These are phyloP conservation scores for Fusarium acutatum DNA, from an alignment of 2,329 filamentous ascomycete species.

Conservation along the genomic window DNA sequence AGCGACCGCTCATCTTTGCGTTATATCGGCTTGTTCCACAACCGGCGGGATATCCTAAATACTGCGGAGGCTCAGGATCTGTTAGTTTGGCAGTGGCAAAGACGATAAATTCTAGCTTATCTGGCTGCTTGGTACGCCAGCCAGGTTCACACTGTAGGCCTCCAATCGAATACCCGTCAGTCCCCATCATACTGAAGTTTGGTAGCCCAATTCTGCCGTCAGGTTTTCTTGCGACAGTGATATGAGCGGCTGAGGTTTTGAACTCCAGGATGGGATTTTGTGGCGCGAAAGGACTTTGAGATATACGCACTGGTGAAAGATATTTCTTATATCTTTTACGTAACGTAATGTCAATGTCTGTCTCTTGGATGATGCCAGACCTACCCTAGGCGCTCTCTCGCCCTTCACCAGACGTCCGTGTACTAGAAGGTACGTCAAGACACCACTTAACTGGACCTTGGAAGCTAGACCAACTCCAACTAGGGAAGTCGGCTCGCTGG, in stretches of 20 bases:
- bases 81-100: neutral
- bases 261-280: neutral
- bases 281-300: accelerated
- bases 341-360: neutral
- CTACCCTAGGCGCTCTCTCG: neutral
- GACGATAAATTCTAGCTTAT: neutral
- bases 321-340: neutral
- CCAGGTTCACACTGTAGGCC: neutral
- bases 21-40: neutral
- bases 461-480: neutral
- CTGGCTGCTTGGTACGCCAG: neutral
- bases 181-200: neutral
- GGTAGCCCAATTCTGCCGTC: neutral
- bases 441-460: neutral
- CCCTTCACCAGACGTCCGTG: neutral
- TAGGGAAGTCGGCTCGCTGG: neutral
- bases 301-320: neutral
- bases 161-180: accelerated
- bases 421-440: neutral
- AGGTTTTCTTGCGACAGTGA: neutral
- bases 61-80: neutral
- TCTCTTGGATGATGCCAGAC: neutral
- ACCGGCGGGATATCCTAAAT: neutral
- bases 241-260: neutral
- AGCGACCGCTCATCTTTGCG: neutral